Base-by-base conservation (phyloP, 1,284 basidiomycete genomes). In the Kalmanozyma brasiliensis region DNA sequence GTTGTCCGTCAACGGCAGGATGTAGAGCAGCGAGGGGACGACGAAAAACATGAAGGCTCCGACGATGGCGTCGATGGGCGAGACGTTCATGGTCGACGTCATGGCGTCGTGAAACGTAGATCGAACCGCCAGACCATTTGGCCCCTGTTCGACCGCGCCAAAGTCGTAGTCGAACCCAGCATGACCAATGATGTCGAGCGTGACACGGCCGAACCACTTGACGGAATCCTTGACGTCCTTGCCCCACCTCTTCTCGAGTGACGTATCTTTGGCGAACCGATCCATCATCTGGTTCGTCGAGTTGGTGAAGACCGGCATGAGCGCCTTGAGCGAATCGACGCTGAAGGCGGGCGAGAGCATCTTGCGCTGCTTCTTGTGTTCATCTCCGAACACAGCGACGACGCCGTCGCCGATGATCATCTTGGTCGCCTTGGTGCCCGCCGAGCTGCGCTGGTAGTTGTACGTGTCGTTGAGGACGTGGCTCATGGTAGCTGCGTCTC, bases 101-200 rank as follows among this genome's bases (percentile, higher is more conserved):
- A 71, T 71, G 24, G 68, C 68, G 9, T 64, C 68, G 33, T 71
- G 68, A 55, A 71, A 71, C 3, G 55, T 51, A 0, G 62, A 66
- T 26, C 68, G 35, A 8, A 71, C 63, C 1, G 68, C 63, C 2
- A 67, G n/a, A 6, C 68, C 68, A 19, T 71, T 71, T 13, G 63
- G 63, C 5, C 71, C 71, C 38, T 68, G 61, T 29, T 64, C 61
- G 17, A 73, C 62, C 13, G 71, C 71, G 7, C 63, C 61, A 48
- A 67, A 73, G 34, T 73, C 64, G 52, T 73, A 73, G 41, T 67
- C 69, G 49, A 73, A 72, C 10, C 69, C 69, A 6, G 69, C 69
- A 11, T 36, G 55, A 7, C 69, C 69, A 38, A 73, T 73, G n/a
- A 69, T 67, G 46, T 73, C 69, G 30, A 73, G 56, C 35, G 69